Base-by-base conservation (phyloP, 345 rosid species). In the Kernera saxatilis region DNA sequence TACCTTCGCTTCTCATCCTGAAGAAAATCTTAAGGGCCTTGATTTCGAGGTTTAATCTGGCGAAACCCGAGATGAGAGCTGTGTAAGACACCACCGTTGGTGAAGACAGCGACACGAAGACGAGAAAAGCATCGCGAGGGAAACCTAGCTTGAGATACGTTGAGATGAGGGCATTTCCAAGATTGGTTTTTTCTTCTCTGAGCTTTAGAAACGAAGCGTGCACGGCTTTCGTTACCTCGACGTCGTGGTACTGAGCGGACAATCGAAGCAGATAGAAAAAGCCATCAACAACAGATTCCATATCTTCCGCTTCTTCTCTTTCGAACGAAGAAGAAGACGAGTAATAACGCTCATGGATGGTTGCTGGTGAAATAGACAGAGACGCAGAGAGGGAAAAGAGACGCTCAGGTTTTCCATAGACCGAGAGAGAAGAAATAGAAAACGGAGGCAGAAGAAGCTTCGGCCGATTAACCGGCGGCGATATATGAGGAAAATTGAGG, bases 51-150 rank as follows among this genome's bases (percentile, higher is more conserved):
- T 79, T 69, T 10, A 81, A 70, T 77, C 83, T 90, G 5, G 85
- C 82, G 23, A 87, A 82, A 4, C 86, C 84, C 0, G 93, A 88
- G 67, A 93, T 83, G 23, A 88, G 67, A 3, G 88, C 64, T 51
- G 87, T 84, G 65, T 83, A 90, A 55, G 98, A 86, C 35, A 86
- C 92, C 14, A 86, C 88, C 64, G 78, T 78, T n/a, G 93, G 96
- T 9, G 71, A 68, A 32, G 86, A 71, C 10, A 90, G 78, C 8
- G 79, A 77, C 23, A 6, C 13, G 70, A 93, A 82, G 8, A 84
- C 88, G 44, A 72, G 69, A 46, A 64, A 83, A 32, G 95, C 94
- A 35, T 84, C 83, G 8, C 61, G 68, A 60, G 79, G 53, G 51
- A 59, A 78, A 12, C 95, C 93, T 56, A 87, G 83, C 65, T 84